A percentile compares a stretch with the other conserved stretches of the same genome.
Conservation (phyloP, 1,284 basidiomycete genomes). For the Leccinum subrobustum region DNA sequence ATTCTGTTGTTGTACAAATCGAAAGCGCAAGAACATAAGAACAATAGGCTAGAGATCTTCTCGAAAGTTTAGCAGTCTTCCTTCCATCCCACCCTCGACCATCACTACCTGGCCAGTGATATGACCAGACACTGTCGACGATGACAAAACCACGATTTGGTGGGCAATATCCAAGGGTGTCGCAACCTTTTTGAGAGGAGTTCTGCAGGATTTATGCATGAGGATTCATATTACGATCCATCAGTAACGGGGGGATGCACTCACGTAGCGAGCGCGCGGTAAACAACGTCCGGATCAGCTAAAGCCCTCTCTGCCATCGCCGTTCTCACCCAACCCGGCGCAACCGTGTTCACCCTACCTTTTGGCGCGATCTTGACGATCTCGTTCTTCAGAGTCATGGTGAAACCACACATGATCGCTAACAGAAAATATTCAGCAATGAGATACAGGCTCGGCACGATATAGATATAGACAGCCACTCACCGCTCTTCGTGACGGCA, state of each 20-base stretch:
- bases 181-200: conserved; percentile 71
- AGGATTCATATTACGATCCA: not conserved
- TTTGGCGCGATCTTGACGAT: conserved; percentile 72
- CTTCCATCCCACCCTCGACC: conserved; percentile 80
- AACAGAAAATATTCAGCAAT: not conserved
- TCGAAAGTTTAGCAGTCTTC: conserved; percentile 45
- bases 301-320: conserved; percentile 54
- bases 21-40: not conserved
- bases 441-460: not conserved
- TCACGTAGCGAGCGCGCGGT: conserved; percentile 63
- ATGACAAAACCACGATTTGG: conserved; percentile 65
- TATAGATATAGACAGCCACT: conserved; percentile 11
- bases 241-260: conserved; percentile 20
- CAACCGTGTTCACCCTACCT: conserved; percentile 70
- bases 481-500: conserved; percentile 57
- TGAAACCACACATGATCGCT: conserved; percentile 76
- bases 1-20: not conserved
- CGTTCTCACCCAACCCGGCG: conserved; percentile 71
- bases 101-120: conserved; percentile 69
- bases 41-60: conserved; percentile 30
- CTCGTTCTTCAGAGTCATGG: conserved; percentile 73
- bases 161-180: conserved; percentile 61
- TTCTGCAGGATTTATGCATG: conserved; percentile 38
- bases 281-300: conserved; percentile 42
- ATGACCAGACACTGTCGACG: conserved; percentile 64